A percentile compares a stretch with the other conserved stretches of the same genome.
Conservation (phyloP, 1,139 yeast species). For the Debaryomyces subglobosus region DNA sequence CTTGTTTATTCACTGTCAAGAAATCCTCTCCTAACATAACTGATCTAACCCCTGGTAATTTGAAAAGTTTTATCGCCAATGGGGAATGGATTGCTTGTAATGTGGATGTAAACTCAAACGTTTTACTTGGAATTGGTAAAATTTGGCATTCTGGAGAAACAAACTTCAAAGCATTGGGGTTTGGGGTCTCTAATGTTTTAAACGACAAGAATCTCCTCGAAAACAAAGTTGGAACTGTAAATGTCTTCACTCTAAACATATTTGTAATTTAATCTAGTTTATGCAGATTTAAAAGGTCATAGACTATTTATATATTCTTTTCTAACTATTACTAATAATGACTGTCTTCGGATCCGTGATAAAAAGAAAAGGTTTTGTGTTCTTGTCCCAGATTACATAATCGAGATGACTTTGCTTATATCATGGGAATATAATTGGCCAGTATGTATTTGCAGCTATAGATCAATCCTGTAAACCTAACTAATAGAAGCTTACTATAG, state of each 20-base stretch:
- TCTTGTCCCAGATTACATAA: conserved; percentile 2
- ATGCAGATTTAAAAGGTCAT: neutral
- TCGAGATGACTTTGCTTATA: neutral
- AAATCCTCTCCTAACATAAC: conserved; percentile 80
- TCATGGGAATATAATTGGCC: conserved; percentile 1
- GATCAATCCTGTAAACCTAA: neutral
- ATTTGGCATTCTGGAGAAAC: conserved; percentile 48
- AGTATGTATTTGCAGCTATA: neutral
- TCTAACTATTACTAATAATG: neutral
- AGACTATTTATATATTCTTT: too few species aligned
- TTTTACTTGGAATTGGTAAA: conserved; percentile 66
- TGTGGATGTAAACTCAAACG: conserved; percentile 69
- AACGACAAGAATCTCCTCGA: conserved; percentile 34
- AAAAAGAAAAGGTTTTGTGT: conserved; percentile 1
- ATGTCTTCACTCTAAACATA: conserved; percentile 1
- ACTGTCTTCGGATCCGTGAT: neutral
- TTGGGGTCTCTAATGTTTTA: conserved; percentile 71
- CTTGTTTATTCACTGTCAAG: conserved; percentile 50
- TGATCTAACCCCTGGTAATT: conserved; percentile 81
- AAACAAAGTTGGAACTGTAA: neutral
- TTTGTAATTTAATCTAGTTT: neutral
- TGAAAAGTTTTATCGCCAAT: conserved; percentile 76
- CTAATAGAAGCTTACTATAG: neutral
- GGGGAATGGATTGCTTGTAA: conserved; percentile 78
- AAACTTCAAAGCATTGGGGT: conserved; percentile 89